Conservation (phyloP, 768 basidiomycete species). For the Panaeolus papilionaceus region DNA sequence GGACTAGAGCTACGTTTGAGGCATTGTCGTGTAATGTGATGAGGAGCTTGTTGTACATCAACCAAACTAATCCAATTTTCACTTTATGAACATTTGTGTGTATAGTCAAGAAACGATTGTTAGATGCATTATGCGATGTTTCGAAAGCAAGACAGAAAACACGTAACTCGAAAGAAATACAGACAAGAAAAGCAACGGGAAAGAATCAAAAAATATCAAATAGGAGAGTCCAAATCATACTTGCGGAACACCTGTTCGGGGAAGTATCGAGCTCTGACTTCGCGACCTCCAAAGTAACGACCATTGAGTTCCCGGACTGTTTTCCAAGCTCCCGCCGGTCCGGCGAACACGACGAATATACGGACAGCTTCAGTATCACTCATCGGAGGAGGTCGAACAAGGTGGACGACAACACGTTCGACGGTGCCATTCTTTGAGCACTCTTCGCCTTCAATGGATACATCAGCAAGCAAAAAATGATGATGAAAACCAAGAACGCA, state of each 20-base stretch:
- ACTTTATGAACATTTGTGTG: not conserved
- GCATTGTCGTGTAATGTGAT: slow-evolving; percentile 9
- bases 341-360: slow-evolving; percentile 90
- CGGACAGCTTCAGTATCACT: slow-evolving; percentile 85
- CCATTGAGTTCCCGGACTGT: slow-evolving; percentile 94
- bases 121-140: not conserved
- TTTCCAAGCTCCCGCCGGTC: slow-evolving; percentile 95
- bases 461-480: not conserved
- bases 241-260: slow-evolving; percentile 61
- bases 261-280: slow-evolving; percentile 84
- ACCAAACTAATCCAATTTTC: slow-evolving; percentile 15
- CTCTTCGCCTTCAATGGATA: slow-evolving; percentile 72
- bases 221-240: slow-evolving; percentile 54
- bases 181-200: slow-evolving; percentile 18
- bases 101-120: not conserved
- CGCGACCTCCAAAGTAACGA: slow-evolving; percentile 87
- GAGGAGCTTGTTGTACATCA: slow-evolving; percentile 2
- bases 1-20: slow-evolving; percentile 15
- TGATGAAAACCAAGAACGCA: slow-evolving; percentile 37
- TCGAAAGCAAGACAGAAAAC: slow-evolving; percentile 18
- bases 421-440: slow-evolving; percentile 92
- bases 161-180: slow-evolving; percentile 24
- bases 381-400: slow-evolving; percentile 67
- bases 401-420: slow-evolving; percentile 87
- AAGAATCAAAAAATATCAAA: slow-evolving; percentile 33